These are phyloP conservation scores for Talaromyces albobiverticillius DNA, from an alignment of 2,329 filamentous ascomycete species.

Conservation along the genomic window DNA sequence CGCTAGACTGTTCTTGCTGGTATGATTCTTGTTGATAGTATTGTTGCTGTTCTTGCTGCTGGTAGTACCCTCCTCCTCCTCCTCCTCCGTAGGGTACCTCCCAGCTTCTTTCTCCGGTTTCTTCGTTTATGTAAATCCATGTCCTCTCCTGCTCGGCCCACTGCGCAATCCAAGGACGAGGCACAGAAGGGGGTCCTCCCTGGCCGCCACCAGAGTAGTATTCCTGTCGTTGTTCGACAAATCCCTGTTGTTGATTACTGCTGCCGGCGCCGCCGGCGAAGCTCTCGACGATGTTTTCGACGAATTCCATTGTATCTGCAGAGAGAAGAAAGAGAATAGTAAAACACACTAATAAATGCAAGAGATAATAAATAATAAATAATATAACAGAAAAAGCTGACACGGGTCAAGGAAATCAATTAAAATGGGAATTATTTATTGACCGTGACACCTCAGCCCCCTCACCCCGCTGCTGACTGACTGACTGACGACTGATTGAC, in stretches of 20 bases:
- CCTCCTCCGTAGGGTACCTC: slow-evolving; percentile 29
- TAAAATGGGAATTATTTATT: too few relatives aligned
- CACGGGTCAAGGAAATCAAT: background rate
- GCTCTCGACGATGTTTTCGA: slow-evolving; percentile 27
- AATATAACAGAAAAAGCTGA: background rate
- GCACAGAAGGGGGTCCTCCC: slow-evolving; percentile 19
- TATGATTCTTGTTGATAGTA: slow-evolving; percentile 10
- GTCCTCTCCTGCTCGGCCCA: slow-evolving; percentile 41
- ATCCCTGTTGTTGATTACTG: slow-evolving; percentile 16
- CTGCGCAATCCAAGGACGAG: slow-evolving; percentile 45
- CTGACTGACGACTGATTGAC: too few relatives aligned
- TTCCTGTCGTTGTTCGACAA: slow-evolving; percentile 16
- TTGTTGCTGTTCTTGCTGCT: slow-evolving; percentile 18
- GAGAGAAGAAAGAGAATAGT: background rate
- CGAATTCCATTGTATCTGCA: slow-evolving; percentile 23
- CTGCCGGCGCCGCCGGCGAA: slow-evolving; percentile 19
- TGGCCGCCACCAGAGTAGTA: slow-evolving; percentile 11
- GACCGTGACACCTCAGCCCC: background rate
- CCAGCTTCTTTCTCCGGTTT: slow-evolving; percentile 44
- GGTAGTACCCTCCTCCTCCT: slow-evolving; percentile 20
- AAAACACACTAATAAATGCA: background rate
- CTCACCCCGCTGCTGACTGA: background rate
- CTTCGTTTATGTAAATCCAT: slow-evolving; percentile 47
- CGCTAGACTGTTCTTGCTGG: slow-evolving; percentile 20
- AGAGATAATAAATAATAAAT: background rate